phyloP scores from a whole-genome alignment of 2,329 filamentous ascomycete species.

The Pyrenochaeta sp. region DNA sequence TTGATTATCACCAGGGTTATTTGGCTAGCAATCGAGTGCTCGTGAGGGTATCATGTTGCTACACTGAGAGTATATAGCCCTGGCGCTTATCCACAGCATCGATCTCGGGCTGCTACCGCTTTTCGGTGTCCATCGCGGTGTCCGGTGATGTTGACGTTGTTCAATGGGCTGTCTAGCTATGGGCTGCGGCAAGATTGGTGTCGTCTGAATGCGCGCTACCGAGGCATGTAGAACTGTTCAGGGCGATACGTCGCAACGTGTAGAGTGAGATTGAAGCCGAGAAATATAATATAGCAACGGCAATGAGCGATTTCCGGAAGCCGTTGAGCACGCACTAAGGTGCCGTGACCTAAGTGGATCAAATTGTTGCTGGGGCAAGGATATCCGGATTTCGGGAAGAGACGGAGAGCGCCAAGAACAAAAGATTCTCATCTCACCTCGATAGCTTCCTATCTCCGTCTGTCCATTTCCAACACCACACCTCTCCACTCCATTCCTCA shows the following conservation, averaged over 20 bases:
- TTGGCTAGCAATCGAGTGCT: too few species aligned
- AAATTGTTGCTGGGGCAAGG: slow-evolving; percentile 11
- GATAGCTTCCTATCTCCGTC: slow-evolving; percentile 28
- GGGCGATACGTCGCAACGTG: neutral
- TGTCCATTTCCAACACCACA: slow-evolving; percentile 27
- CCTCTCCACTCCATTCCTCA: slow-evolving; percentile 38
- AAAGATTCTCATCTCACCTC: slow-evolving; percentile 27
- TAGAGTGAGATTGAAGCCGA: neutral
- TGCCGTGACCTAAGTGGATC: slow-evolving; percentile 23
- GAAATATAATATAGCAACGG: neutral
- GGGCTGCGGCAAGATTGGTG: neutral
- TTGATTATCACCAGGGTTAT: too few species aligned
- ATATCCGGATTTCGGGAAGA: slow-evolving; percentile 25
- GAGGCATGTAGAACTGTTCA: neutral
- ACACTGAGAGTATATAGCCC: too few species aligned
- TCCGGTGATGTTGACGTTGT: neutral
- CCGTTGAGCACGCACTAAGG: slow-evolving; percentile 19
- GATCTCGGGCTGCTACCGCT: too few species aligned
- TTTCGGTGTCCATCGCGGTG: too few species aligned
- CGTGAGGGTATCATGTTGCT: too few species aligned
- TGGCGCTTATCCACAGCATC: too few species aligned
- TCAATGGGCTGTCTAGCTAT: neutral
- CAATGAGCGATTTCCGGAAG: slow-evolving; percentile 17
- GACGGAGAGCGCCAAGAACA: slow-evolving; percentile 22
- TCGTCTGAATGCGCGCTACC: slow-evolving; percentile 1